These are phyloP conservation scores for Scortechinia acanthostroma DNA, from an alignment of 2,329 filamentous ascomycete genomes.

Conservation along the genomic window DNA sequence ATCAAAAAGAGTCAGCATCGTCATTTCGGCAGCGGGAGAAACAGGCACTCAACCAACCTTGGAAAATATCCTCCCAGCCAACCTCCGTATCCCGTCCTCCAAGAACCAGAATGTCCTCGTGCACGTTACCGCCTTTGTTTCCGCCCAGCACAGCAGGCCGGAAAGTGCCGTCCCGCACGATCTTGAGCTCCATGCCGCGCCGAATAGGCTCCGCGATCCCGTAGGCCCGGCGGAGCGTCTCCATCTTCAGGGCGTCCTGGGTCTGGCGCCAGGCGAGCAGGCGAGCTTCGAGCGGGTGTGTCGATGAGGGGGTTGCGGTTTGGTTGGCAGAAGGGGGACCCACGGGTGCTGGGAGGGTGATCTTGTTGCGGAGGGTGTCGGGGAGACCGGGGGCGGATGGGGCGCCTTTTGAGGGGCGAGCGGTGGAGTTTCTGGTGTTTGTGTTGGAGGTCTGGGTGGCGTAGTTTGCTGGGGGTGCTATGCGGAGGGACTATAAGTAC, in stretches of 20 bases:
- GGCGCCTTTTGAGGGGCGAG: constrained; percentile 39
- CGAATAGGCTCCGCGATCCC: constrained; percentile 62
- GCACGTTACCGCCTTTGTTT: constrained; percentile 34
- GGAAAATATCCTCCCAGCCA: constrained; percentile 63
- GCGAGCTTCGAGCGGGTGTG: constrained; percentile 60
- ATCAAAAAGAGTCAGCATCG: not conserved
- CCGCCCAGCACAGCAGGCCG: constrained; percentile 31
- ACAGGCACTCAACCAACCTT: constrained; percentile 20
- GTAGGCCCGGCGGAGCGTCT: constrained; percentile 52
- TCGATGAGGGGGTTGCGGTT: constrained; percentile 16
- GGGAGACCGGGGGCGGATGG: constrained; percentile 63
- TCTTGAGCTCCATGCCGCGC: constrained; percentile 60
- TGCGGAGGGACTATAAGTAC: constrained; percentile 46
- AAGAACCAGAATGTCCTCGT: constrained; percentile 50
- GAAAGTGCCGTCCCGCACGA: constrained; percentile 27
- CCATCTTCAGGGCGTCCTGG: constrained; percentile 58
- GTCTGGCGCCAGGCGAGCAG: constrained; percentile 56
- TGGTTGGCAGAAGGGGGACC: not conserved
- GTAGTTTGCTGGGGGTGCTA: constrained; percentile 46
- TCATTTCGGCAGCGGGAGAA: not conserved
- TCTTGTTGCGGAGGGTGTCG: constrained; percentile 50
- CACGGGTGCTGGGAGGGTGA: not conserved
- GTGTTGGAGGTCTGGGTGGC: constrained; percentile 30
- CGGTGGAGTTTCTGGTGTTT: constrained; percentile 16
- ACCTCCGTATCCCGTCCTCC: constrained; percentile 50